phyloP scores from a whole-genome alignment of 2,329 filamentous ascomycete species.

The Pleoardoris graminearum region DNA sequence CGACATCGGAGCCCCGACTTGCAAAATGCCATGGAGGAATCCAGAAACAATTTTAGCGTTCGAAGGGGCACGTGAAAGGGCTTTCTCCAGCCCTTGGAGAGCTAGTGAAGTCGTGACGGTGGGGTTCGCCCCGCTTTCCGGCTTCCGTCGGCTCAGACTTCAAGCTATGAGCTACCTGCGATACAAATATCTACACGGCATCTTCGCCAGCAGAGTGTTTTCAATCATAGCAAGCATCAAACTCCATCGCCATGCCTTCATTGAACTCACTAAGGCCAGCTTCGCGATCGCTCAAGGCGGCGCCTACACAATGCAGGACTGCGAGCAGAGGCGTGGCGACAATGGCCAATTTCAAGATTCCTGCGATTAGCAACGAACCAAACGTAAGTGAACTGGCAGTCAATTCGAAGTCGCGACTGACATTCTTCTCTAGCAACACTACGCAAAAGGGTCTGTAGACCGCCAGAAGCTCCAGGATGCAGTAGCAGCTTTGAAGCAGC shows the following conservation, averaged over 20 bases:
- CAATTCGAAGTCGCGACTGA: background rate
- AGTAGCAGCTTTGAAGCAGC: constrained; percentile 68
- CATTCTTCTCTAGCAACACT: constrained; percentile 70
- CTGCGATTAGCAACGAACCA: constrained; percentile 87
- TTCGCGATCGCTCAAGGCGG: constrained; percentile 30
- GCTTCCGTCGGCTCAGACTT: constrained; percentile 24
- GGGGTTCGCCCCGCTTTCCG: constrained; percentile 16
- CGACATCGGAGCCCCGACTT: constrained; percentile 7
- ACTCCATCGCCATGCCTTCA: constrained; percentile 33
- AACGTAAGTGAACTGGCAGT: constrained; percentile 65
- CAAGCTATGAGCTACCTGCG: constrained; percentile 10
- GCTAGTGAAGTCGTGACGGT: constrained; percentile 3
- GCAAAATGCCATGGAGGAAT: background rate
- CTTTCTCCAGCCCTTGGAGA: no score
- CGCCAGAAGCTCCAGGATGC: constrained; percentile 75
- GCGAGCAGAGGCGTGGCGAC: constrained; percentile 53
- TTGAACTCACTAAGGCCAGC: constrained; percentile 36
- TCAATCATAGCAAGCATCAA: background rate
- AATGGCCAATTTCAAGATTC: constrained; percentile 84
- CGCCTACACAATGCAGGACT: constrained; percentile 25
- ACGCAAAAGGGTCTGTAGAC: constrained; percentile 79
- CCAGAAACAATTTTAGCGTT: background rate
- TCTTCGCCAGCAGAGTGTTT: background rate
- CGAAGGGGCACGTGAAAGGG: constrained; percentile 2
- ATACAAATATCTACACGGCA: constrained; percentile 12